Percentiles rank a stretch among this genome's conserved stretches.
Evolutionary conservation across 139 green algal species (phyloP).

Genomic region (Volvox reticuliferus): DNA sequence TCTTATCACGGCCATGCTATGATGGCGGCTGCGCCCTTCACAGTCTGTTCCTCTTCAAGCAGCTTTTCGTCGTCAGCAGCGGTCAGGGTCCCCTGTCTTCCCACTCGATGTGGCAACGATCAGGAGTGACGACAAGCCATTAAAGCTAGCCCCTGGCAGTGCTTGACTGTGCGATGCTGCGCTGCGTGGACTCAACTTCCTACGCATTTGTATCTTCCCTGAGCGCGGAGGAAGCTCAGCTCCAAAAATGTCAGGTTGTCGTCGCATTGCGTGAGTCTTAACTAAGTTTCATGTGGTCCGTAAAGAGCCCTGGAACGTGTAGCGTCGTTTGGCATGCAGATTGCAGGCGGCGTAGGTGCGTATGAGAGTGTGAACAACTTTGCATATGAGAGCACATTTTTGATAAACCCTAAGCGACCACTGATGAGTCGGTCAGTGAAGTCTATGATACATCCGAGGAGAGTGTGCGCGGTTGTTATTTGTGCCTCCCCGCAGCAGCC

Average conservation of each 20-base stretch:
- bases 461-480: neutral
- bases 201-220: neutral
- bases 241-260: neutral
- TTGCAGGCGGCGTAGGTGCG: neutral
- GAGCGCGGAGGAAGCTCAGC: neutral
- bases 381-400: neutral
- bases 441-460: neutral
- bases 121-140: too few species aligned
- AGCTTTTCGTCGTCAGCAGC: neutral
- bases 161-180: neutral
- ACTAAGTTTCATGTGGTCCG: neutral
- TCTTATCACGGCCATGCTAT: too few species aligned
- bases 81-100: neutral
- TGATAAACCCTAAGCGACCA: neutral
- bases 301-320: neutral
- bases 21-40: neutral
- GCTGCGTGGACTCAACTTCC: neutral
- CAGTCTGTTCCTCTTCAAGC: too few species aligned
- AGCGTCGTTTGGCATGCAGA: neutral
- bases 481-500: neutral
- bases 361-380: neutral
- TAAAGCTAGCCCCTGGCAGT: neutral
- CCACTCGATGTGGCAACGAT: neutral
- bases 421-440: neutral
- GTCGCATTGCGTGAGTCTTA: neutral